Evolutionary conservation across 768 basidiomycete genomes (phyloP), one percentile per base, ranked within the genome.

Genomic region (Rhodotorula graminis): DNA sequence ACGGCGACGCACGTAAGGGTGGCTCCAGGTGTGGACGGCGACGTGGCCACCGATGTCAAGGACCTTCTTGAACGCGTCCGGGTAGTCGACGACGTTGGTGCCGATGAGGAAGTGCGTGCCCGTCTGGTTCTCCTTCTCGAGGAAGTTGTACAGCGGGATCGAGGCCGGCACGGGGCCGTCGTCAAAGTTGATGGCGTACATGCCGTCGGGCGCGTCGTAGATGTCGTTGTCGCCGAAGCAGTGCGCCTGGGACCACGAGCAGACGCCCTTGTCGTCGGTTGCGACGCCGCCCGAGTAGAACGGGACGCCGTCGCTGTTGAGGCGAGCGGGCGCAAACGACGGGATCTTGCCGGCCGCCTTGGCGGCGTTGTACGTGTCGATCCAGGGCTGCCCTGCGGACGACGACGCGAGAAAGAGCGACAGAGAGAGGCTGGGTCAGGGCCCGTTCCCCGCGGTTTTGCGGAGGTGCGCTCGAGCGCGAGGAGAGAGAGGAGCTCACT

Each of bases 71-170:
- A 93, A 91, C 59, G 84, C 77, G 16, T 83, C 78, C 9, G 87
- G 85, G 78, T 89, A 83, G 55, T 79, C 63, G 40, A 90, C 76
- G 69, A 93, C 89, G 79, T 92, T 90, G 18, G 53, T 71, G 23
- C 93, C 93, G 74, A 96, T 94, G 84, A 93, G 86, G 80, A 94
- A 95, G 79, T 94, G 92, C 10, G 93, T 94, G 7, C 87, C 88
- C n/a, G 81, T 84, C 67, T 87, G 80, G 71, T 88, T 86, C 69
- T 93, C 85, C n/a, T 82, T 65, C 70, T 84, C 74, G 61, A 95
- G 83, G 80, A 92, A 94, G 14, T 85, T 77, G 77, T 90, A 86
- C 29, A 95, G 85, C 19, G 65, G 61, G 21, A 78, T 72, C 10
- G 82, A 83, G 5, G 81, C 70, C 2, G 83, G 82, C 25, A 84